Evolutionary conservation across 129 eudicot species (phyloP).

Genomic region (Helianthus tuberosus): DNA sequence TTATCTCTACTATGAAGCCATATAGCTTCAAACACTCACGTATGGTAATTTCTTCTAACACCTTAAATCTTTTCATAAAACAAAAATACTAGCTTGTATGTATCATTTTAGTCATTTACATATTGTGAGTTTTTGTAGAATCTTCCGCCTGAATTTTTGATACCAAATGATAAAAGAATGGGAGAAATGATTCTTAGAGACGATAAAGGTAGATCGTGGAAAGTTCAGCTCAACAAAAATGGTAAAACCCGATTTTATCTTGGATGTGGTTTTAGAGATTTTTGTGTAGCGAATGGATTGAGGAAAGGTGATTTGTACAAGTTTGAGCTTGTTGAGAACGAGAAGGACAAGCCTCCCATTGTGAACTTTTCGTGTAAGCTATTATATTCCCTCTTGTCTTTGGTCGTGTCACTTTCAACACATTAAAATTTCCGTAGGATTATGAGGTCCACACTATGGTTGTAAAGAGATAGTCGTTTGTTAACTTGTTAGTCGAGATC

Average conservation of each 20-base stretch:
- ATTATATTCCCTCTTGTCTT: background rate
- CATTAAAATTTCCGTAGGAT: no score
- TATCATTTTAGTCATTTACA: background rate
- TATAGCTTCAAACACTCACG: background rate
- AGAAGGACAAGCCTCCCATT: conserved; percentile 28
- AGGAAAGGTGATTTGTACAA: conserved; percentile 22
- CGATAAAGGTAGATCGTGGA: conserved; percentile 16
- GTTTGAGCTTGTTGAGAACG: conserved; percentile 27
- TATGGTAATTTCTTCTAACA: conserved; percentile 1
- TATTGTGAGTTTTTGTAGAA: conserved; percentile 1
- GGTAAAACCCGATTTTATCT: background rate
- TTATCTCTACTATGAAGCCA: conserved; percentile 1
- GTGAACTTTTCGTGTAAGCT: conserved; percentile 16
- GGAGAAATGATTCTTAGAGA: conserved; percentile 23
- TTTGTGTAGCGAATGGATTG: conserved; percentile 17
- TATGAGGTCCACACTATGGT: no score
- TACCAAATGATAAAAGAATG: background rate
- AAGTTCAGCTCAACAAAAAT: background rate
- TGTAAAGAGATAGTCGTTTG: no score
- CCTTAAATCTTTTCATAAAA: background rate
- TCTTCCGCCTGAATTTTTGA: conserved; percentile 11
- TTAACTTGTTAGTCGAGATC: no score
- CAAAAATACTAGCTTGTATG: no score
- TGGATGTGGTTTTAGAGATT: conserved; percentile 13
- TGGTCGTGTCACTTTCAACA: no score